Evolutionary conservation across 148 eudicot species (phyloP), one percentile per base, ranked within the genome.

Genomic region (Silene uniflora): DNA sequence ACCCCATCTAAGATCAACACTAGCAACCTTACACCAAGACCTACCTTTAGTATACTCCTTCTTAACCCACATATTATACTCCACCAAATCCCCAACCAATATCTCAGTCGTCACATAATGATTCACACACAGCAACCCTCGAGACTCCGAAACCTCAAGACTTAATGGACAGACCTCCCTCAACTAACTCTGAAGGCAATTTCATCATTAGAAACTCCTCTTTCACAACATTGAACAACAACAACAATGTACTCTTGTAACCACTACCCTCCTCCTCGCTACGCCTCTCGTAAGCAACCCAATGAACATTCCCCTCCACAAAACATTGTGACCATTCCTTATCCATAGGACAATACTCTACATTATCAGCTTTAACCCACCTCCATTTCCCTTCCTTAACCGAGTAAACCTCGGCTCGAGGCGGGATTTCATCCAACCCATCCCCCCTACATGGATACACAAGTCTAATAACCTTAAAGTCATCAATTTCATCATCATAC

Each of bases 351-450:
- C 71, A 67, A 67, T 67, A 67, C 55, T 67, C 71, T 1, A 67
- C 71, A 67, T 67, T 44, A 2, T 67, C 25, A 1, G 71, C 7
- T 1, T 13, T 39, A 67, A 67, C 55, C 54, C 54, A 67, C 71
- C 54, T 67, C 71, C 71, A 67, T 39, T 39, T 67, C 71, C 71
- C 71, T 67, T 67, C 71, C 54, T 67, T 67, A 21, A 67, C 71
- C 52, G 71, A 67, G 54, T 42, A 67, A 5, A 67, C 10, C 71
- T 67, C 71, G 16, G 55, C 71, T 23, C 19, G 21, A 42, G 71
- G 71, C 46, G 71, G 71, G 9, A 23, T 67, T 21, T 67, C 55
- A 44, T 67, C 71, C 21, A 67, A n/a, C 6, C 54, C 71, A 42
- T 42, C 52, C 39, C 16, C 18, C n/a, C 54, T 44, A 1, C 8